Evolutionary conservation across 139 green algal genomes (phyloP), one percentile per base, ranked within the genome.

Genomic region (Astrephomene gubernaculifera): DNA sequence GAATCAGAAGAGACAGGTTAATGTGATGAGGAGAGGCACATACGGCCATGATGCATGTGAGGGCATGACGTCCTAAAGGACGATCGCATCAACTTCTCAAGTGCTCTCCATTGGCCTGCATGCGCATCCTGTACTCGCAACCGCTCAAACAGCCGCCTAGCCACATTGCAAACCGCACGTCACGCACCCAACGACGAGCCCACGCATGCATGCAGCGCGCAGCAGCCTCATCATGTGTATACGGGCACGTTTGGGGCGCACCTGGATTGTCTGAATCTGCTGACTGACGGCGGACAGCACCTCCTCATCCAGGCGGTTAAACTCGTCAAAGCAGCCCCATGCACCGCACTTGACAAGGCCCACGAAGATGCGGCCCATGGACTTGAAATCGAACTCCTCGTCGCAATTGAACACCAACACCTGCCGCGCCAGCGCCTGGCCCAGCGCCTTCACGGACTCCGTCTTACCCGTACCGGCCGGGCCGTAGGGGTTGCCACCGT

Each of bases 271-370:
- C 86, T 97, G 94, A 67, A 97, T 96, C 86, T 97, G 95, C 82
- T 95, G 92, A 31, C 86, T 93, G 24, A 97, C 93, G 1, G 95
- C 94, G 0, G 88, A 94, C 65, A 97, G 91, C 87, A 97, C 95
- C 38, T 96, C 92, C 87, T 95, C 90, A 19, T 95, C 93, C 60
- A 97, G 90, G 38, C 95, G 92, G 87, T 97, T 97, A 88, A 97
- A 97, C 91, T 97, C 95, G 81, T 97, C 95, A 78, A 97, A 97
- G 90, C 95, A 97, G 86, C 95, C 95, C 95, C 95, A 97, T 2
- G 94, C 93, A 39, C 95, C 95, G 71, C 93, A 96, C 79, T 91
- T 93, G 64, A 96, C 68, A 44, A 97, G 92, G 31, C 95, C 95
- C 65, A 94, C 86, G 74, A 97, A 97, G 85, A 97, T 97, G 79